A percentile compares a stretch with the other conserved stretches of the same genome.
Evolutionary conservation across 805 yeast species (phyloP).

Genomic region (Ogataea methanolica): DNA sequence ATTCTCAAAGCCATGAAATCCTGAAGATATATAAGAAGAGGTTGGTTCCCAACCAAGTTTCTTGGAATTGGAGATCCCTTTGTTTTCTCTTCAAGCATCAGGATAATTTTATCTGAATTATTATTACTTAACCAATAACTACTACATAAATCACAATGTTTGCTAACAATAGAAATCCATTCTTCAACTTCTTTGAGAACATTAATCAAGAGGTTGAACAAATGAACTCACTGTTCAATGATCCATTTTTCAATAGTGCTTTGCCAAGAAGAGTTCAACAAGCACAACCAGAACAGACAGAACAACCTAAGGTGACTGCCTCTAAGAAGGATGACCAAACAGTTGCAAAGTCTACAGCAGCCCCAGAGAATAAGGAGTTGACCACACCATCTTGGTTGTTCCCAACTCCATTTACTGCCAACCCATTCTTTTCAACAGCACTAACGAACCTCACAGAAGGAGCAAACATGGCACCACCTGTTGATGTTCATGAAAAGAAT

Average conservation of each 20-base stretch:
- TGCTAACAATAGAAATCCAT: constrained; percentile 31
- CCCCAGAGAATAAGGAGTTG: constrained; percentile 1
- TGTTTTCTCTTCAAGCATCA: no score
- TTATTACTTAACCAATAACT: no score
- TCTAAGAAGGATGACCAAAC: constrained; percentile 2
- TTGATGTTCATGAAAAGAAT: constrained; percentile 42
- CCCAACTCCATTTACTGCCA: constrained; percentile 20
- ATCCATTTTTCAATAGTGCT: constrained; percentile 21
- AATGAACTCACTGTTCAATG: constrained; percentile 32
- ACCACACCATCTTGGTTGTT: constrained; percentile 4
- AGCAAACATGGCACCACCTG: constrained; percentile 33
- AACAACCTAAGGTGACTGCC: constrained; percentile 1
- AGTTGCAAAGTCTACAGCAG: constrained; percentile 12
- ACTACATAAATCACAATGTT: not conserved
- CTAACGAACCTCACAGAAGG: not conserved
- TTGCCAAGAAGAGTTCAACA: constrained; percentile 1
- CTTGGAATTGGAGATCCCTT: no score
- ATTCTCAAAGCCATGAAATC: no score
- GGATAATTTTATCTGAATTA: no score
- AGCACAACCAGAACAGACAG: not conserved
- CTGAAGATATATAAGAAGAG: no score
- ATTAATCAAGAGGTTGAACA: constrained; percentile 38
- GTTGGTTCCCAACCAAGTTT: no score
- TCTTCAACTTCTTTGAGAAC: constrained; percentile 39
- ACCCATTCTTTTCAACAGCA: constrained; percentile 14